Percentiles rank a stretch among this genome's conserved stretches.
phyloP scores from a whole-genome alignment of 2,329 filamentous ascomycete species.

The Ophiocordyceps camponoti-leonardi region DNA sequence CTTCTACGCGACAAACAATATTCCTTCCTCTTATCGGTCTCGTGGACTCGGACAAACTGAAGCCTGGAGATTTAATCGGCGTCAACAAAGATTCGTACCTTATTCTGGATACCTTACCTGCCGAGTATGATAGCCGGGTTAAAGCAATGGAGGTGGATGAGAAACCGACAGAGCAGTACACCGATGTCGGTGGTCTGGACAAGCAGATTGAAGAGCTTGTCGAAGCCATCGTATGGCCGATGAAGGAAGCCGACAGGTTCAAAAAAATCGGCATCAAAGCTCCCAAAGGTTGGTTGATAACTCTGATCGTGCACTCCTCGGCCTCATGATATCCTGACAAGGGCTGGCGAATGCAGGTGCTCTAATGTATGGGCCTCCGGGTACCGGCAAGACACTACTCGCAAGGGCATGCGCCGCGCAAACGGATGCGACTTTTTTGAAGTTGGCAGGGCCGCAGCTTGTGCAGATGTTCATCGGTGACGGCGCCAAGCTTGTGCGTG shows the following conservation, averaged over 20 bases:
- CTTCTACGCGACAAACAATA: conserved; percentile 93
- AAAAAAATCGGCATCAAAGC: conserved; percentile 99
- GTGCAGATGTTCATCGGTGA: conserved; percentile 99
- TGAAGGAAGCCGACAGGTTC: conserved; percentile 98
- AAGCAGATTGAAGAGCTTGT: conserved; percentile 99
- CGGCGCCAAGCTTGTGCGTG: conserved; percentile 89
- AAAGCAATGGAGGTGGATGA: conserved; percentile 99
- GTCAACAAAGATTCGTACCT: conserved; percentile 99
- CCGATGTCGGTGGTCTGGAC: conserved; percentile 88
- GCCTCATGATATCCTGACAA: background rate
- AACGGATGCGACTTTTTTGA: conserved; percentile 96
- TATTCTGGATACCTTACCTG: conserved; percentile 86
- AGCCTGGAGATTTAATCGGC: conserved; percentile 90
- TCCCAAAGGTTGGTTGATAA: conserved; percentile 58
- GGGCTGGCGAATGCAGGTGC: conserved; percentile 45
- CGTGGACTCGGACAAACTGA: conserved; percentile 86
- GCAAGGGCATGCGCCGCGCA: conserved; percentile 93
- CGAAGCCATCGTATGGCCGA: conserved; percentile 97
- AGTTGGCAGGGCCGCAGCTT: conserved; percentile 90
- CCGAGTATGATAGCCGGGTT: conserved; percentile 95
- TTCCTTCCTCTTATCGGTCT: conserved; percentile 94
- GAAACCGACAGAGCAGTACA: conserved; percentile 98
- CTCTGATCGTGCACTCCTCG: background rate
- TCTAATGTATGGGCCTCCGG: conserved; percentile 91
- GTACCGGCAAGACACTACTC: conserved; percentile 80